Base-by-base conservation (phyloP, 164 flowering plant species). In the Stephania japonica region DNA sequence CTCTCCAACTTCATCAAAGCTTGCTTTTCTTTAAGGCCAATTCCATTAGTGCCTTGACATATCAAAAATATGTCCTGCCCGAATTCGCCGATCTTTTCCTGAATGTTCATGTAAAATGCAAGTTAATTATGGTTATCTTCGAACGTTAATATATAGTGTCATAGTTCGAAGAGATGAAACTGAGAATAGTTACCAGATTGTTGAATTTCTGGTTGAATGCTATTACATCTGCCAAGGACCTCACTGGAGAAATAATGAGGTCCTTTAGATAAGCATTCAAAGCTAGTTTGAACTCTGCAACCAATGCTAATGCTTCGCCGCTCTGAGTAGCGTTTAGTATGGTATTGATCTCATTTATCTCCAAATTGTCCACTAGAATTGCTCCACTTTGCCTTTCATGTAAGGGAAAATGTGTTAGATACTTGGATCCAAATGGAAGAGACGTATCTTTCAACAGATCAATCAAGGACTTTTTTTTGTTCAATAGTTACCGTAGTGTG, bases 161-260 rank as follows among this genome's bases (percentile, higher is more conserved):
- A 1, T 85, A 23, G 77, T 53, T 62, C 18, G 70, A 83, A 77
- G 73, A 79, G 82, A 3, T 75, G 81, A 21, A 73, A 42, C 65
- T 4, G 38, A 32, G 38, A 75, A 59, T 10, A 80, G 42, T 5
- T 73, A 6, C 91, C 95, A 42, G 88, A 6, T 77, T 89, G 83
- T 80, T 88, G 62, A 56, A 42, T 26, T 83, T 81, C n/a, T 76
- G 10, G 72, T 88, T 88, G 86, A 86, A 90, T 67, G 85, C 82
- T 12, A 88, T 87, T 1, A 87, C 65, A 26, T 88, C 91, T 8
- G 89, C 83, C 26, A 88, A 69, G 5, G 90, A 82, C 43, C 86
- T 67, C 7, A 90, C 89, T 1, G 92, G 92, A 63, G 95, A 88
- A 42, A 42, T 38, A 8, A 81, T 73, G 4, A 90, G 81, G 62